Percentiles rank a stretch among this genome's conserved stretches.
Conservation (phyloP, 441 rosid genomes). For the Aquilaria agallochum region DNA sequence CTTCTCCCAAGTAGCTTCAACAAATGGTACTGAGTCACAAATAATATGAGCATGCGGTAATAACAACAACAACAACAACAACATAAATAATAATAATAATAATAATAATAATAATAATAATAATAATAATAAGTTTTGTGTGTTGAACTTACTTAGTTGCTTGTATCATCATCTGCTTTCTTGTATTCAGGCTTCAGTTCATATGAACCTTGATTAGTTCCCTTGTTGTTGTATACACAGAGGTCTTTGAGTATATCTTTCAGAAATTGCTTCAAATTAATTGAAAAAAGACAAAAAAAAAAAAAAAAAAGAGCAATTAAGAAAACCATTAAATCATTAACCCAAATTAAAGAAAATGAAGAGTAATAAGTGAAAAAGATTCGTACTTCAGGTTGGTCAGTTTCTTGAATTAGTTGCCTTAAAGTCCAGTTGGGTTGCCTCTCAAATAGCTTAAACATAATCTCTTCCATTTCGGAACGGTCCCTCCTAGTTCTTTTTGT, state of each 20-base stretch:
- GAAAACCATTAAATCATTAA: background rate
- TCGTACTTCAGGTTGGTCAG: conserved; percentile 69
- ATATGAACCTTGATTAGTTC: conserved; percentile 62
- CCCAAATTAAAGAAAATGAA: background rate
- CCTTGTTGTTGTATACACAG: conserved; percentile 68
- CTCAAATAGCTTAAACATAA: conserved; percentile 70
- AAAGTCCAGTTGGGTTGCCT: conserved; percentile 64
- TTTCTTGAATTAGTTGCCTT: conserved; percentile 59
- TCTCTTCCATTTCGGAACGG: conserved; percentile 65
- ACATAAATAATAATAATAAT: no score
- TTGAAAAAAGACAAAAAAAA: conserved; percentile 1
- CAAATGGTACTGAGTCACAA: no score
- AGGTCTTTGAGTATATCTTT: conserved; percentile 67
- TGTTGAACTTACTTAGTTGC: conserved; percentile 14
- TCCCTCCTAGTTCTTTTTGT: conserved; percentile 67
- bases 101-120: no score
- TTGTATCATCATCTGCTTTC: conserved; percentile 29
- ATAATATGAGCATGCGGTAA: no score
- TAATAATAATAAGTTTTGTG: no score
- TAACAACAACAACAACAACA: no score
- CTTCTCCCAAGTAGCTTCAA: no score
- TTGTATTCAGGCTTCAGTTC: conserved; percentile 62
- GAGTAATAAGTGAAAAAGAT: conserved; percentile 7
- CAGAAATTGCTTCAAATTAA: conserved; percentile 53
- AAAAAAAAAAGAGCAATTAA: background rate